Evolutionary conservation across 164 flowering plant genomes (phyloP).

Genomic region (Liriodendron chinense): DNA sequence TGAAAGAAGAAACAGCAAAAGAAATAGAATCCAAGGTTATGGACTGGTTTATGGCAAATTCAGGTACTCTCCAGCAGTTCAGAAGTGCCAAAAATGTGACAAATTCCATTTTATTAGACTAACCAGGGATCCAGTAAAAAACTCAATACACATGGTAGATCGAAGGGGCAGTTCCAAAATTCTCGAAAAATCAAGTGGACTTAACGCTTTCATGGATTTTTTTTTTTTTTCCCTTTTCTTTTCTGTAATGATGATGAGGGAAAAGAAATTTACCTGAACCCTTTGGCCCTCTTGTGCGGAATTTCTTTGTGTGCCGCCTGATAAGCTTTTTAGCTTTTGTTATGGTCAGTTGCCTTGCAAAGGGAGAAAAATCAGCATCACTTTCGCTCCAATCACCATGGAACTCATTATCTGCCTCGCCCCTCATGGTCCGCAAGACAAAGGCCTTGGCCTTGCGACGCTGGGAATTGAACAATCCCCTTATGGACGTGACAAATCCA

Average conservation of each 20-base stretch:
- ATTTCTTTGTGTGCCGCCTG: conserved; percentile 91
- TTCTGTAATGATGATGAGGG: not conserved
- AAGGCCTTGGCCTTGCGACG: conserved; percentile 92
- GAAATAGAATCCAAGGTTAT: not conserved
- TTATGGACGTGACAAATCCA: conserved; percentile 92
- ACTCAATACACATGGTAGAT: not conserved
- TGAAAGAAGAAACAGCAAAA: conserved; percentile 22
- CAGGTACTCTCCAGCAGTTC: not conserved
- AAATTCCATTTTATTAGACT: not conserved
- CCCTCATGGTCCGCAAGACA: conserved; percentile 95
- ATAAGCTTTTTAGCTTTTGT: conserved; percentile 88
- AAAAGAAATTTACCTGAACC: conserved; percentile 38
- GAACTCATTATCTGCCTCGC: conserved; percentile 77
- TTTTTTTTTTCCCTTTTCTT: not conserved
- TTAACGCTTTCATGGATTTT: not conserved
- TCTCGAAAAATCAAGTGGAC: not conserved
- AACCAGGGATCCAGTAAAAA: not conserved
- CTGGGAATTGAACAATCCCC: conserved; percentile 86
- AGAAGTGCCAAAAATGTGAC: not conserved
- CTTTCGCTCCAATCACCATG: conserved; percentile 96
- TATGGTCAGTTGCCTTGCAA: conserved; percentile 88
- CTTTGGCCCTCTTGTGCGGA: conserved; percentile 78
- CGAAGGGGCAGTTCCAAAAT: not conserved
- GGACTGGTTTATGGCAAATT: not conserved
- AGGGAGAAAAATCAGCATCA: conserved; percentile 88